These are phyloP conservation scores for Boletellus ananiceps DNA, from an alignment of 768 basidiomycete species.

Conservation along the genomic window DNA sequence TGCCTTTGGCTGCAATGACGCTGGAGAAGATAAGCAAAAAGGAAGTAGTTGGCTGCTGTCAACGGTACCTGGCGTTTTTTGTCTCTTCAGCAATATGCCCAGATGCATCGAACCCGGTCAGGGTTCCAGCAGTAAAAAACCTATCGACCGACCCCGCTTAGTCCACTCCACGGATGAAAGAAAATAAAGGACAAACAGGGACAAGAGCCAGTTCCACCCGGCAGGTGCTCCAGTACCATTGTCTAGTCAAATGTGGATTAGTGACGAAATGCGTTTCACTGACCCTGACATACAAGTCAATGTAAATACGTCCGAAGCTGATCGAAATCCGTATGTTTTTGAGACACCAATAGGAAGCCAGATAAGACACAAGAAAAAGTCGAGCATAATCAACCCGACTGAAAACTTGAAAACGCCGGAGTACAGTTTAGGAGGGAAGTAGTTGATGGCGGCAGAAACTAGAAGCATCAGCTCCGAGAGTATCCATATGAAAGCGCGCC, in stretches of 20 bases:
- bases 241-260: slow-evolving; percentile 41
- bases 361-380: slow-evolving; percentile 83
- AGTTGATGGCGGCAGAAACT: slow-evolving; percentile 76
- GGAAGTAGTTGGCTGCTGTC: neutral
- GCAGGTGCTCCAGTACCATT: slow-evolving; percentile 85
- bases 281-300: slow-evolving; percentile 60
- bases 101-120: slow-evolving; percentile 89
- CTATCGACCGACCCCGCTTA: slow-evolving; percentile 48
- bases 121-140: slow-evolving; percentile 80
- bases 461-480: slow-evolving; percentile 71
- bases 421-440: slow-evolving; percentile 73
- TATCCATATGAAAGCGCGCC: slow-evolving; percentile 82
- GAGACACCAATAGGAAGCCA: slow-evolving; percentile 93
- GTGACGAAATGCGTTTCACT: neutral
- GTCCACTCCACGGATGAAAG: neutral
- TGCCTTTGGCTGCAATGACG: slow-evolving; percentile 76
- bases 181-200: slow-evolving; percentile 51
- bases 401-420: slow-evolving; percentile 76
- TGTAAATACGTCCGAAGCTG: slow-evolving; percentile 79
- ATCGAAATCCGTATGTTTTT: slow-evolving; percentile 84
- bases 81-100: slow-evolving; percentile 90
- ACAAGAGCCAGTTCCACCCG: slow-evolving; percentile 90
- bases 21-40: slow-evolving; percentile 32
- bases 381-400: slow-evolving; percentile 69
- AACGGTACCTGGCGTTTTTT: slow-evolving; percentile 61